Conservation (phyloP, 169 alveolate species). For the Plasmodium knowlesi region DNA sequence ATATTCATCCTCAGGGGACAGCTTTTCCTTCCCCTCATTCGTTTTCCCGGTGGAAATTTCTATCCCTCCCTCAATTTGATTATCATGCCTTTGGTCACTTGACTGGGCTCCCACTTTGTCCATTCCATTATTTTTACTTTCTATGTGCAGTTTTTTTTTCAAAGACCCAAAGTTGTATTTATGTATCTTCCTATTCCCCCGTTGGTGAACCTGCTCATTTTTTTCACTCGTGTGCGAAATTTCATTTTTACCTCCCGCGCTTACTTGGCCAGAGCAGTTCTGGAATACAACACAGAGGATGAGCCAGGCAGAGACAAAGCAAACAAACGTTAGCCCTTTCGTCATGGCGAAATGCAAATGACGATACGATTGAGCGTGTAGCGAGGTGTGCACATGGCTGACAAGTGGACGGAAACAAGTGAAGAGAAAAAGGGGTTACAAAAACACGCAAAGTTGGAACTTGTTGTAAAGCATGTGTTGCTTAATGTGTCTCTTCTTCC, state of each 20-base stretch:
- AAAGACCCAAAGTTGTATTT: background rate
- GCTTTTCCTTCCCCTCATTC: background rate
- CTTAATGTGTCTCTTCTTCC: background rate
- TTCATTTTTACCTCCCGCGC: background rate
- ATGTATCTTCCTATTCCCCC: constrained; percentile 10
- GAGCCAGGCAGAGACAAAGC: background rate
- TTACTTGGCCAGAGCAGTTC: background rate
- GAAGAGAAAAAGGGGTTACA: background rate
- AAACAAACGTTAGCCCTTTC: background rate
- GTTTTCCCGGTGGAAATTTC: background rate
- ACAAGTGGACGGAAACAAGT: background rate
- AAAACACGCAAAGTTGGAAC: background rate
- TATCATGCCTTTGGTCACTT: constrained; percentile 5
- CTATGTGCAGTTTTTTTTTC: background rate
- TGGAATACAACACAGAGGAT: background rate
- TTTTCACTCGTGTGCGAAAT: background rate
- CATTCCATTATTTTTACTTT: background rate
- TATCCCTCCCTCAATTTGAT: background rate
- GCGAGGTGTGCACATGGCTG: background rate
- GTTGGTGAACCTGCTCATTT: background rate
- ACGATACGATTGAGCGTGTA: background rate
- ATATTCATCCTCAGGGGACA: constrained; percentile 10
- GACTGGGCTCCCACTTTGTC: background rate
- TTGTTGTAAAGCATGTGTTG: background rate
- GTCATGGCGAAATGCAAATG: background rate